Conservation (phyloP, 225 moss, liverwort and hornwort genomes). For the Antitrichia curtipendula region DNA sequence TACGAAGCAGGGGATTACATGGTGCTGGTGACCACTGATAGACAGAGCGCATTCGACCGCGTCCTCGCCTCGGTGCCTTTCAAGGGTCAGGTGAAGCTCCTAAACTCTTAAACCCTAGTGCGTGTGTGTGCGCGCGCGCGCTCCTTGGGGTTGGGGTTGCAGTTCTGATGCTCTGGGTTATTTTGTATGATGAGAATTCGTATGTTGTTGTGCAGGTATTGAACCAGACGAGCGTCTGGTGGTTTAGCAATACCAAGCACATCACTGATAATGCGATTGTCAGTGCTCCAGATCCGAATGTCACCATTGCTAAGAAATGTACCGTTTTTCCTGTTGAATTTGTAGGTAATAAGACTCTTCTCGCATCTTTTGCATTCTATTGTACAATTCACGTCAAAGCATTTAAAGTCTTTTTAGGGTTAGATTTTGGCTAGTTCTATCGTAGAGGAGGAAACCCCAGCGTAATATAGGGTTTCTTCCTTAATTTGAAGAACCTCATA, state of each 20-base stretch:
- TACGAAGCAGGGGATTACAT: conserved; percentile 81
- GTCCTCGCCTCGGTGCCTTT: conserved; percentile 91
- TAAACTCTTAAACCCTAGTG: conserved; percentile 30
- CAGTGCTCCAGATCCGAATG: conserved; percentile 80
- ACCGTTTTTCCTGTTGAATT: conserved; percentile 92
- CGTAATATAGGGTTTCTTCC: not conserved
- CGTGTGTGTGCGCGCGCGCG: not conserved
- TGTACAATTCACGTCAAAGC: not conserved
- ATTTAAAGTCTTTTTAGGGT: not conserved
- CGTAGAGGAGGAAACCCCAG: not conserved
- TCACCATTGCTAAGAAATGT: conserved; percentile 90
- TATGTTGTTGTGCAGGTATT: conserved; percentile 46
- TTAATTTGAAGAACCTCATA: not conserved
- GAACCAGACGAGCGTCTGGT: conserved; percentile 94
- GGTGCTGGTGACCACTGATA: conserved; percentile 86
- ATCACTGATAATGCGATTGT: conserved; percentile 81
- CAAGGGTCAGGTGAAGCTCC: conserved; percentile 73
- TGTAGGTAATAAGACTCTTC: conserved; percentile 49
- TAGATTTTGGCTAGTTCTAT: not conserved
- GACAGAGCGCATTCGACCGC: conserved; percentile 93
- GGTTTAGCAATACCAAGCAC: conserved; percentile 71
- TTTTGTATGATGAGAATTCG: not conserved
- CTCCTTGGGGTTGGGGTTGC: not conserved
- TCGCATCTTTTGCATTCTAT: not conserved
- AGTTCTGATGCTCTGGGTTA: not conserved